Evolutionary conservation across 345 rosid genomes (phyloP), one percentile per base, ranked within the genome.

Genomic region (Clausena lansium): DNA sequence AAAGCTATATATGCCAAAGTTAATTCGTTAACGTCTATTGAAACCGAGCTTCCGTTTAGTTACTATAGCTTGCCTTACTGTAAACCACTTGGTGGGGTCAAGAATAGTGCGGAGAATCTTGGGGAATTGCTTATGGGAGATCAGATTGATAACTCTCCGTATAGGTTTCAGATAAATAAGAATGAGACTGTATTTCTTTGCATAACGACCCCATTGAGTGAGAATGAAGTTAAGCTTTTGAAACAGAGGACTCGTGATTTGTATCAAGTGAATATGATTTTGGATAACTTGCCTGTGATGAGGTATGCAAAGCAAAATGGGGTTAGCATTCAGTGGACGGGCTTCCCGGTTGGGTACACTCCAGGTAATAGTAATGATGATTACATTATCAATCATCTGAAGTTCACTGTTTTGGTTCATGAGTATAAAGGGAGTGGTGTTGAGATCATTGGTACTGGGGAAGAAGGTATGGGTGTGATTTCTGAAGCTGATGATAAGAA

Each of bases 91-190:
- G 89, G 67, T 9, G 91, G 93, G 11, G 79, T 91, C 8, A 92
- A 88, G 83, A 92, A 87, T 64, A 92, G 95, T 57, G 95, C 95
- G 0, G 95, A 92, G 90, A 92, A 91, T 88, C 93, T 92, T n/a
- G 97, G 97, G 28, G 95, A 92, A 81, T 93, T 91, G 69, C 93
- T 92, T 32, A 89, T 92, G 95, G 97, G 97, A 75, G 97, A 92
- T 87, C 95, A 92, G 87, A 92, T 92, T 66, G 97, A 91, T 80
- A 92, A 92, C 88, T 91, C 97, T 4, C 91, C 97, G 5, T 92
- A 92, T 76, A 76, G 87, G 86, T 92, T 92, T 80, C 87, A 78
- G 47, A 92, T 92, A 90, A 91, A 91, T 77, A 70, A 82, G 19
- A 91, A 91, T 25, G 97, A 92, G 83, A 85, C 93, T 69, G 80